A percentile compares a stretch with the other conserved stretches of the same genome.
These are phyloP conservation scores for Hypoxylon sp. DNA, from an alignment of 2,329 filamentous ascomycete species.

Conservation along the genomic window DNA sequence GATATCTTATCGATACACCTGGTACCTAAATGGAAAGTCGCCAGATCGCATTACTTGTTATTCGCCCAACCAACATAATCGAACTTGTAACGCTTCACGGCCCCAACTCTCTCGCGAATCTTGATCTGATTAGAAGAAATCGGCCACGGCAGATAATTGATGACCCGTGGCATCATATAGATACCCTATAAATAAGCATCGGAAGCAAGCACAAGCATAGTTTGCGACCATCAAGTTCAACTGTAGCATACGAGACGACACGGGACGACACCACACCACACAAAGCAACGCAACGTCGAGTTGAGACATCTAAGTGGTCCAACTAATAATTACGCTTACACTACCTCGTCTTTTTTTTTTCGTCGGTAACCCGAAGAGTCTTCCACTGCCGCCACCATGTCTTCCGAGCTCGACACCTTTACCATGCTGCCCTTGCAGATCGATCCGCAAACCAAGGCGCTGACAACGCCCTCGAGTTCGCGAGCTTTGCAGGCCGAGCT, in stretches of 20 bases:
- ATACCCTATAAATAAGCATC: neutral
- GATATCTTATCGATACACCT: slow-evolving; percentile 25
- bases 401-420: slow-evolving; percentile 66
- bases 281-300: neutral
- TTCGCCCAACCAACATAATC: neutral
- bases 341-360: neutral
- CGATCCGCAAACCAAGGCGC: slow-evolving; percentile 84
- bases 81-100: neutral
- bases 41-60: slow-evolving; percentile 37
- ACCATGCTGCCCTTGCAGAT: slow-evolving; percentile 85
- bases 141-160: neutral
- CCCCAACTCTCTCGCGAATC: neutral
- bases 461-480: slow-evolving; percentile 66
- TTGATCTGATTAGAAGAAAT: neutral
- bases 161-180: neutral
- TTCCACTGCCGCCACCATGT: slow-evolving; percentile 41
- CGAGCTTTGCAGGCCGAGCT: slow-evolving; percentile 74
- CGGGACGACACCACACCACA: neutral
- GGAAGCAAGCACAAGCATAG: neutral
- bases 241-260: neutral
- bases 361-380: neutral
- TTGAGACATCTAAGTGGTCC: neutral
- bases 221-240: neutral
- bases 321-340: neutral
- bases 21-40: slow-evolving; percentile 42